phyloP scores from a whole-genome alignment of 2,329 filamentous ascomycete genomes.

The Cercospora brassicicola region DNA sequence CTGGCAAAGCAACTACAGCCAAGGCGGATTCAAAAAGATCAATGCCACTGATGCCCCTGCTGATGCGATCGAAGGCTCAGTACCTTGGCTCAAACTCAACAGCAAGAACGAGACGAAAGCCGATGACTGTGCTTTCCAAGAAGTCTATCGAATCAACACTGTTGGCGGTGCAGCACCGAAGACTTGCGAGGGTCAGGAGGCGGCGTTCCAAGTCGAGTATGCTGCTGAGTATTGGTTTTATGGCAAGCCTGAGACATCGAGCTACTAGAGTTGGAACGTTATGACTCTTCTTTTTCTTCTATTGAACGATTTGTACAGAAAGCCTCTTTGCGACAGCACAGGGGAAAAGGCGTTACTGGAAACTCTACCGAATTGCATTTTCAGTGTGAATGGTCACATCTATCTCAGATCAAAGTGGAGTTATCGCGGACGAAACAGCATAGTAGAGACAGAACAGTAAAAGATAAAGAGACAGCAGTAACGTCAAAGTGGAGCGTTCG shows the following conservation, averaged over 20 bases:
- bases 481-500: not conserved
- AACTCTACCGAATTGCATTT: not conserved
- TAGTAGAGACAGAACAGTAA: not conserved
- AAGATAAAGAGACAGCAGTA: not conserved
- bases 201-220: slow-evolving; percentile 73
- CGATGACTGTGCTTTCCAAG: slow-evolving; percentile 62
- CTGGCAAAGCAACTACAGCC: slow-evolving; percentile 51
- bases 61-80: slow-evolving; percentile 61
- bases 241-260: slow-evolving; percentile 2
- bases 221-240: slow-evolving; percentile 74
- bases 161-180: slow-evolving; percentile 75
- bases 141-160: slow-evolving; percentile 82
- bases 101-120: slow-evolving; percentile 44
- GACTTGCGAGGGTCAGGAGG: slow-evolving; percentile 66
- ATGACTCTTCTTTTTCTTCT: not conserved
- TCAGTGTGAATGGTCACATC: not conserved
- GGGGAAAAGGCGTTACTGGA: not conserved
- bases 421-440: not conserved
- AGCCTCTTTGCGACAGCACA: not conserved
- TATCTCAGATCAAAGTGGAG: not conserved
- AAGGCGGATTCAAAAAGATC: slow-evolving; percentile 64
- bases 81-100: slow-evolving; percentile 75
- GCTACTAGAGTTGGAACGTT: not conserved
- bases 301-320: not conserved
- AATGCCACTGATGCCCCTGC: slow-evolving; percentile 63